These are phyloP conservation scores for Hymenoscyphus fraxineus DNA, from an alignment of 2,329 filamentous ascomycete genomes.

Conservation along the genomic window DNA sequence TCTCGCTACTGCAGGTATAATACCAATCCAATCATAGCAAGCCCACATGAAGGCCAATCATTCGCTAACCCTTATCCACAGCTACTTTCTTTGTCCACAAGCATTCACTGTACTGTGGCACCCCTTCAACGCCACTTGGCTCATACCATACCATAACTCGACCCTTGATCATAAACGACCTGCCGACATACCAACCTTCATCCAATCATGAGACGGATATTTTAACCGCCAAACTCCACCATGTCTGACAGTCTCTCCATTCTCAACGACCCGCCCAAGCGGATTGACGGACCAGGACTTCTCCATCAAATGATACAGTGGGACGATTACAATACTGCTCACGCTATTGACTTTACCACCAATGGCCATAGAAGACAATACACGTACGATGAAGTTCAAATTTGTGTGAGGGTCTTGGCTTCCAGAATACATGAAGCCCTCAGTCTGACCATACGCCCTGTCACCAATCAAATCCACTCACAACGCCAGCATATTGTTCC, in stretches of 20 bases:
- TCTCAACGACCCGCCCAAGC: constrained; percentile 51
- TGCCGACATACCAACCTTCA: neutral
- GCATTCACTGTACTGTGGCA: neutral
- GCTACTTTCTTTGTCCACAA: neutral
- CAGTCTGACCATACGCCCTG: constrained; percentile 3
- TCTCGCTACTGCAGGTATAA: neutral
- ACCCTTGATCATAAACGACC: neutral
- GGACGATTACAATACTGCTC: constrained; percentile 34
- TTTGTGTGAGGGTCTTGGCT: constrained; percentile 37
- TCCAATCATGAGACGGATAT: constrained; percentile 17
- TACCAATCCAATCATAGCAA: neutral
- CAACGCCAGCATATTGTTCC: constrained; percentile 57
- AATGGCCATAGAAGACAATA: constrained; percentile 37
- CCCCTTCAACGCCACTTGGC: neutral
- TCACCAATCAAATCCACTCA: neutral
- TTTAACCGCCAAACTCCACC: constrained; percentile 9
- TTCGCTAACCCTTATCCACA: constrained; percentile 12
- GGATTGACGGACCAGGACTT: constrained; percentile 50
- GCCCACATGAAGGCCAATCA: constrained; percentile 2
- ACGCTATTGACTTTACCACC: constrained; percentile 63
- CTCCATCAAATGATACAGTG: constrained; percentile 61
- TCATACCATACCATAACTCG: neutral
- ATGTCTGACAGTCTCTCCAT: constrained; percentile 45
- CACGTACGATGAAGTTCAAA: constrained; percentile 37
- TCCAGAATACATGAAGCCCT: constrained; percentile 19